A percentile compares a stretch with the other conserved stretches of the same genome.
Conservation (phyloP, 306 rosid species). For the Vigna hirtella region DNA sequence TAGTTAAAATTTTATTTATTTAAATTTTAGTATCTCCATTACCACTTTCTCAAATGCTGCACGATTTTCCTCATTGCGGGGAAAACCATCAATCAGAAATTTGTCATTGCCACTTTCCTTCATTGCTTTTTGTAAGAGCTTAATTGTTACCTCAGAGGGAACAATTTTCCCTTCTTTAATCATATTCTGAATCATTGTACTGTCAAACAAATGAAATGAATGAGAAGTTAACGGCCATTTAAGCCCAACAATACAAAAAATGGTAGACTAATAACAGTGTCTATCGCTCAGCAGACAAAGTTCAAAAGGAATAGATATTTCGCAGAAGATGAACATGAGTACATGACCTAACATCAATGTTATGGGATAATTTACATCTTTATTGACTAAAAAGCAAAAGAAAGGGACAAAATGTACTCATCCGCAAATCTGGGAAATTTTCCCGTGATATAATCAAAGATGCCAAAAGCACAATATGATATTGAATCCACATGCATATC, state of each 20-base stretch:
- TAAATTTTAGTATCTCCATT: slow-evolving; percentile 25
- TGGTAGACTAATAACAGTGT: slow-evolving; percentile 11
- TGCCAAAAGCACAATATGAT: no score
- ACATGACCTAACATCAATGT: neutral
- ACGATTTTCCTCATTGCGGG: slow-evolving; percentile 99
- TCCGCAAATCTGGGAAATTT: neutral
- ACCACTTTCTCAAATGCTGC: slow-evolving; percentile 97
- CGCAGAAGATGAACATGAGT: neutral
- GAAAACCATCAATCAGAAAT: slow-evolving; percentile 98
- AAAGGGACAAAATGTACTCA: neutral
- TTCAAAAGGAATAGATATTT: slow-evolving; percentile 9
- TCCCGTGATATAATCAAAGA: no score
- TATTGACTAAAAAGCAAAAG: neutral
- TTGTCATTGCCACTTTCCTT: slow-evolving; percentile 76
- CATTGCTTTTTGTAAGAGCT: slow-evolving; percentile 90
- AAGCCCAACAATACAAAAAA: slow-evolving; percentile 38
- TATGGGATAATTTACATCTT: neutral
- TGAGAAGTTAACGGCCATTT: slow-evolving; percentile 14
- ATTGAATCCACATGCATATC: no score
- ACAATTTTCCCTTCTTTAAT: slow-evolving; percentile 96
- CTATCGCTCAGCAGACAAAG: neutral
- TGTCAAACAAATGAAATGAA: slow-evolving; percentile 50
- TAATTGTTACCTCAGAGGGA: slow-evolving; percentile 93
- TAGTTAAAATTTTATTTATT: neutral
- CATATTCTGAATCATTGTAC: slow-evolving; percentile 97